Percentiles rank a stretch among this genome's conserved stretches.
These are phyloP conservation scores for Avena sativa DNA, from an alignment of 176 grass and related monocot genomes.

Conservation along the genomic window DNA sequence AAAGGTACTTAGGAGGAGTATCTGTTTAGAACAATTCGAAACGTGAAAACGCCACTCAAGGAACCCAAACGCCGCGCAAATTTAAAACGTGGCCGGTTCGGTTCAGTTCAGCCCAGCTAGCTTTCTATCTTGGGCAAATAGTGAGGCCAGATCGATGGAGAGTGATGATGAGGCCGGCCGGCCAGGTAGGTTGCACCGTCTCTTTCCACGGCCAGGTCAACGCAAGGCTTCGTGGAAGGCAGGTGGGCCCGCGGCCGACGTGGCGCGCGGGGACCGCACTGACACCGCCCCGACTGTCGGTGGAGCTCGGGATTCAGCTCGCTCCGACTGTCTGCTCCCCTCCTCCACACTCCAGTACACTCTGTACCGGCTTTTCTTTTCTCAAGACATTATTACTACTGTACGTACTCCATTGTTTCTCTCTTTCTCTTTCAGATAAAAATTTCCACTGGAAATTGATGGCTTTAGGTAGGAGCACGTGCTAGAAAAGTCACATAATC, in stretches of 20 bases:
- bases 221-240: not conserved
- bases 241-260: not conserved
- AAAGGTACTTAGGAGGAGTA: too few relatives aligned
- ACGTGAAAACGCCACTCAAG: too few relatives aligned
- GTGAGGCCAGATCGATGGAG: not conserved
- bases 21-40: too few relatives aligned
- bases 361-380: not conserved
- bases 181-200: not conserved
- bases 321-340: not conserved
- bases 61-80: not conserved
- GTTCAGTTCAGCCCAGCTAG: too few relatives aligned
- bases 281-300: conserved; percentile 16
- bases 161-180: not conserved
- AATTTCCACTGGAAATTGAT: not conserved
- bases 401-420: not conserved
- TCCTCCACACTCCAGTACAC: not conserved
- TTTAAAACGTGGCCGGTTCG: not conserved
- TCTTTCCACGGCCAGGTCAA: not conserved
- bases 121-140: not conserved
- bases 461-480: too few relatives aligned
- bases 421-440: not conserved
- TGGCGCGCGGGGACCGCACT: not conserved
- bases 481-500: too few relatives aligned
- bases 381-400: not conserved
- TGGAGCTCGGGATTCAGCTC: not conserved